These are phyloP conservation scores for Ascocoryne sarcoides DNA, from an alignment of 2,329 filamentous ascomycete genomes.

Conservation along the genomic window DNA sequence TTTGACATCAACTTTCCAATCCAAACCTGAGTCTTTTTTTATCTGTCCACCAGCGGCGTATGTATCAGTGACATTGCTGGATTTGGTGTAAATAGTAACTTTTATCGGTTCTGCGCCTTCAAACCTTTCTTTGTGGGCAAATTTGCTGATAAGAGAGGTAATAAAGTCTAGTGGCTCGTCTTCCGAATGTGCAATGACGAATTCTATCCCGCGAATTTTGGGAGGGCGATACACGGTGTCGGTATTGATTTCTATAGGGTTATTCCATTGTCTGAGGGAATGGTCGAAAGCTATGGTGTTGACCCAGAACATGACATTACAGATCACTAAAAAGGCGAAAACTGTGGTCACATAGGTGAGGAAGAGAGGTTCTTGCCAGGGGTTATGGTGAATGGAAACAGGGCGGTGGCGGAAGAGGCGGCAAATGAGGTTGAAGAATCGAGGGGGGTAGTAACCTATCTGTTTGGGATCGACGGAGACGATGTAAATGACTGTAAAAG, in stretches of 20 bases:
- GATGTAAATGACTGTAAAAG: slow-evolving; percentile 20
- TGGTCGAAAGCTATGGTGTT: slow-evolving; percentile 18
- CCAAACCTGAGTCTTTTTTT: not conserved
- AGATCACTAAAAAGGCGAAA: slow-evolving; percentile 16
- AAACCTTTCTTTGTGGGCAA: slow-evolving; percentile 11
- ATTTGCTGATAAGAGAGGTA: slow-evolving; percentile 12
- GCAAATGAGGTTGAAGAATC: slow-evolving; percentile 16
- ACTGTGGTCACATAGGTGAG: slow-evolving; percentile 14
- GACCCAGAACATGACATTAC: slow-evolving; percentile 19
- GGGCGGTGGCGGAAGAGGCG: slow-evolving; percentile 14
- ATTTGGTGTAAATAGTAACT: slow-evolving; percentile 25
- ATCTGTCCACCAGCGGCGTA: slow-evolving; percentile 3
- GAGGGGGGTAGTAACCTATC: slow-evolving; percentile 21
- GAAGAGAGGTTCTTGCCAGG: slow-evolving; percentile 19
- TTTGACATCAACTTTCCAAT: slow-evolving; percentile 10
- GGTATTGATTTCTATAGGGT: slow-evolving; percentile 8
- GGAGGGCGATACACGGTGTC: slow-evolving; percentile 21
- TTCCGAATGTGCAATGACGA: slow-evolving; percentile 23
- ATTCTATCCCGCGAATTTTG: slow-evolving; percentile 17
- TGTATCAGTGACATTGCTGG: slow-evolving; percentile 2
- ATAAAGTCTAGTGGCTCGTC: slow-evolving; percentile 17
- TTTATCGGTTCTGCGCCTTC: slow-evolving; percentile 7
- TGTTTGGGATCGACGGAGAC: slow-evolving; percentile 21
- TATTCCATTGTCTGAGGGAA: slow-evolving; percentile 15
- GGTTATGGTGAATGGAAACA: slow-evolving; percentile 10